Percentiles rank a stretch among this genome's conserved stretches.
Evolutionary conservation across 345 rosid species (phyloP).

Genomic region (Orychophragmus violaceus): DNA sequence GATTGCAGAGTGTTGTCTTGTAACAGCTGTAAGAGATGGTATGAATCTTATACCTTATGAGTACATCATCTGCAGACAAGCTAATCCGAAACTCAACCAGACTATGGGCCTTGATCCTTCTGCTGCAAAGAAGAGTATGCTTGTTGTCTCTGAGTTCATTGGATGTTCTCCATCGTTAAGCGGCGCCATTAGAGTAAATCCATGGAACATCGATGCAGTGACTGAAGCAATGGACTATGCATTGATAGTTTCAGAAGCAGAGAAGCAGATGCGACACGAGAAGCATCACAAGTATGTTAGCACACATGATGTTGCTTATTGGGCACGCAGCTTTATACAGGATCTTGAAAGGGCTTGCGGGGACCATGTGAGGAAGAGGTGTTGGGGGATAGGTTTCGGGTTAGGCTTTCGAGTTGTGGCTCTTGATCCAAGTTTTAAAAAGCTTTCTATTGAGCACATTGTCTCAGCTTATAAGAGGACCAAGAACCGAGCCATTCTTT

Average conservation of each 20-base stretch:
- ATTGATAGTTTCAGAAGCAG: slow-evolving; percentile 50
- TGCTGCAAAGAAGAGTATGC: slow-evolving; percentile 69
- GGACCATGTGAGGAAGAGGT: slow-evolving; percentile 72
- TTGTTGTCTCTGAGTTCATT: slow-evolving; percentile 75
- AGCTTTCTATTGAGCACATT: slow-evolving; percentile 13
- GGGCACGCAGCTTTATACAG: slow-evolving; percentile 88
- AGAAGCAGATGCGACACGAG: slow-evolving; percentile 81
- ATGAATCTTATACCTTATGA: slow-evolving; percentile 95
- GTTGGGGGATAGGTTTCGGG: slow-evolving; percentile 94
- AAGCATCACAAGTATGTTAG: slow-evolving; percentile 82
- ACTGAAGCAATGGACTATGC: slow-evolving; percentile 86
- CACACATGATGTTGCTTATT: slow-evolving; percentile 87
- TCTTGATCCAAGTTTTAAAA: slow-evolving; percentile 75
- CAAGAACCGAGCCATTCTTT: slow-evolving; percentile 43
- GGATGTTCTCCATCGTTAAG: slow-evolving; percentile 91
- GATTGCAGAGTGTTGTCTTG: slow-evolving; percentile 87
- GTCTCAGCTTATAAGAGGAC: not conserved
- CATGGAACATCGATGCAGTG: slow-evolving; percentile 87
- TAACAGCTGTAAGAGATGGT: slow-evolving; percentile 88
- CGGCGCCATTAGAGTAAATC: slow-evolving; percentile 89
- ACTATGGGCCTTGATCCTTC: slow-evolving; percentile 41
- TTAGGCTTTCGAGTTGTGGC: slow-evolving; percentile 82
- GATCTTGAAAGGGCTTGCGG: slow-evolving; percentile 83
- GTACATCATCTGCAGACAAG: slow-evolving; percentile 75
- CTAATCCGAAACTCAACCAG: slow-evolving; percentile 60